These are phyloP conservation scores for Centaurea solstitialis DNA, from an alignment of 129 eudicot species.

Conservation along the genomic window DNA sequence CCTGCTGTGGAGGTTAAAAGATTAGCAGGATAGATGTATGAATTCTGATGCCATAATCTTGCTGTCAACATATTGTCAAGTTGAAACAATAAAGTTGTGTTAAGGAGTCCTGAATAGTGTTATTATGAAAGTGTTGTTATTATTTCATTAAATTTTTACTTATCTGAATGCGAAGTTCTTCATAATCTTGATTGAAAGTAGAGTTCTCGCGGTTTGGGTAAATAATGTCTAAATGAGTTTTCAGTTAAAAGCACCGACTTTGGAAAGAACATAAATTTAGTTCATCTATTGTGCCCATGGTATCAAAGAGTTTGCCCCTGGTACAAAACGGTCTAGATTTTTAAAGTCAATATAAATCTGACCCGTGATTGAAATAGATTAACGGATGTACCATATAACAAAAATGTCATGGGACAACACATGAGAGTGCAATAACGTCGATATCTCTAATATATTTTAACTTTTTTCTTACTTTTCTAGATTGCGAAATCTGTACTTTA, in stretches of 20 bases:
- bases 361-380: no score
- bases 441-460: background rate
- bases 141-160: background rate
- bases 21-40: constrained; percentile 8
- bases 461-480: background rate
- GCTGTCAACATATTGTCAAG: constrained; percentile 15
- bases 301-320: no score
- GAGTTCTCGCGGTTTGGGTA: background rate
- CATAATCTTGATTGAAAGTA: background rate
- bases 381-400: background rate
- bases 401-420: background rate
- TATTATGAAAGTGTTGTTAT: background rate
- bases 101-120: constrained; percentile 13
- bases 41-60: constrained; percentile 2
- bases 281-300: no score
- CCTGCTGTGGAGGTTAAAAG: constrained; percentile 77
- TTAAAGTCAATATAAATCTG: background rate
- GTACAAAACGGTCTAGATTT: background rate
- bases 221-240: background rate
- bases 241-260: background rate
- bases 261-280: no score
- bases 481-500: background rate
- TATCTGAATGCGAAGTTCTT: constrained; percentile 9
- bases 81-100: constrained; percentile 28
- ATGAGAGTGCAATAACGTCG: background rate